Evolutionary conservation across 768 basidiomycete species (phyloP).

Genomic region (Mycena epipterygia): DNA sequence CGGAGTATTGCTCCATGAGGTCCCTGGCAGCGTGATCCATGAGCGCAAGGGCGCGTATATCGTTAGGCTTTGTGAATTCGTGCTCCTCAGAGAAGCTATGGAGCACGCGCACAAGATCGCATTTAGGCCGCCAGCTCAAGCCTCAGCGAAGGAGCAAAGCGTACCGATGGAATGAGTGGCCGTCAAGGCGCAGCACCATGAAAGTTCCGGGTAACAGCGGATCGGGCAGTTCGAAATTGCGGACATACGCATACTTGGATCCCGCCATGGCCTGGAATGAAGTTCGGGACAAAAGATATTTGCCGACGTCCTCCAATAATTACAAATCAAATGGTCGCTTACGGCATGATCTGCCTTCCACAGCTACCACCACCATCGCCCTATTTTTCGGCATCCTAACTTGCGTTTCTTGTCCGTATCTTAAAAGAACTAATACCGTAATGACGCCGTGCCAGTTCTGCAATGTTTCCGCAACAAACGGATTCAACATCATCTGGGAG

Average conservation of each 20-base stretch:
- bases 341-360: constrained; percentile 61
- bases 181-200: constrained; percentile 90
- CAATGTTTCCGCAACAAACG: constrained; percentile 53
- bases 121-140: neutral
- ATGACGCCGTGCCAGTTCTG: constrained; percentile 66
- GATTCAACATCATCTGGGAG: constrained; percentile 66
- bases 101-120: neutral
- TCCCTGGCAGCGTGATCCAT: constrained; percentile 93
- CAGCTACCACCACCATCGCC: neutral
- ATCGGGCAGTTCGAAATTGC: constrained; percentile 91
- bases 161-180: constrained; percentile 94
- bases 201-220: constrained; percentile 86
- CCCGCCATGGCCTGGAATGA: constrained; percentile 95
- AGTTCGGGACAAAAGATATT: constrained; percentile 42
- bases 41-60: constrained; percentile 84
- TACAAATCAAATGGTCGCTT: neutral
- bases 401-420: too few species aligned
- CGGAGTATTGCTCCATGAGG: constrained; percentile 86
- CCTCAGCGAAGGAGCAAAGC: constrained; percentile 2
- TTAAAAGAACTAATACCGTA: constrained; percentile 55
- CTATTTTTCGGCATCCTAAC: neutral
- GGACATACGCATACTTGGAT: constrained; percentile 93
- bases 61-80: constrained; percentile 91
- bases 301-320: constrained; percentile 69
- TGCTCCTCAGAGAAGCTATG: constrained; percentile 89